Evolutionary conservation across 805 yeast genomes (phyloP), one percentile per base, ranked within the genome.

Genomic region (Teunomyces aglyptinius): DNA sequence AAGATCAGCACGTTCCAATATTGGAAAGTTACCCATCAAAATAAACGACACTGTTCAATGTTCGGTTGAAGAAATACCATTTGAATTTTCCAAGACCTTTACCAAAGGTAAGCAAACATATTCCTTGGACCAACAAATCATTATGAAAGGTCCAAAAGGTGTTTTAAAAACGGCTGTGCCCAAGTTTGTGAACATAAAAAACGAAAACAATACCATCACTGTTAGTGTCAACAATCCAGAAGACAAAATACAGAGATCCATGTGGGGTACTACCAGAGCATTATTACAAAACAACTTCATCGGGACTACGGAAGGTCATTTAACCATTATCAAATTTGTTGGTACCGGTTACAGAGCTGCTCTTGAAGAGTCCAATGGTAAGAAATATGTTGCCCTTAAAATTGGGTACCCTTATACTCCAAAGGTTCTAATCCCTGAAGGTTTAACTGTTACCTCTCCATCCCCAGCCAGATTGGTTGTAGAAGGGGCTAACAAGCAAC

Each of bases 261-360:
- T 94, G 80, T 94, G 98, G 98, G 99, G 99, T 13, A 94, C 98
- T 5, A 77, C 85, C 44, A 80, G 99, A 63, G 77, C 95, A 0
- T 73, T 85, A 48, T 64, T 94, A 41, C 81, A 83, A 58, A 92
- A 92, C 68, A 80, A 86, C 55, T 76, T 92, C 24, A 73, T 80
- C 31, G 99, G 99, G 44, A 96, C 90, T 33, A 82, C 89, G 34
- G 98, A 91, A 57, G 98, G 98, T 11, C 98, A 94, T 64, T 68
- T 89, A 50, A 82, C 94, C 20, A 86, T 91, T 46, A 76, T 94
- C 52, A 87, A 83, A 67, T 85, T 94, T 55, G 95, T 89, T 13
- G 99, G 99, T 54, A 92, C 98, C 10, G 99, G 99, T 64, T 94
- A 87, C 78, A 83, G 98, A 68, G 96, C 95, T 2, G 76, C 80